These are phyloP conservation scores for Capsella rubella DNA, from an alignment of 441 rosid genomes.

Conservation along the genomic window DNA sequence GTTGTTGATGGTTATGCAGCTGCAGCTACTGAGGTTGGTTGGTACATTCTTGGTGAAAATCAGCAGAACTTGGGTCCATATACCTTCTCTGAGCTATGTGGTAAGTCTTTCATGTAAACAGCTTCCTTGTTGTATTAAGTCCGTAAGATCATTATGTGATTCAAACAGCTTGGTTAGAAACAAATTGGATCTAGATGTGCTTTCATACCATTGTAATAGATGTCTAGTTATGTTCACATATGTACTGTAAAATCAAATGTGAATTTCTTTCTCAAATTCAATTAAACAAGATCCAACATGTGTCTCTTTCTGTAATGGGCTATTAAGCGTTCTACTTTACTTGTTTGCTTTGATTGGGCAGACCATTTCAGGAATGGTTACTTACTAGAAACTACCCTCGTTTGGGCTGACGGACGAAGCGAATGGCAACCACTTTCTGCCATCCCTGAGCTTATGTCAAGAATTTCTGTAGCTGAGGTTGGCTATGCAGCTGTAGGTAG, in stretches of 20 bases:
- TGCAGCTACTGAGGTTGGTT: conserved; percentile 49
- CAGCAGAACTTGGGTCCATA: conserved; percentile 46
- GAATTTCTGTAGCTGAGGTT: conserved; percentile 51
- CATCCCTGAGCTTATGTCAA: conserved; percentile 65
- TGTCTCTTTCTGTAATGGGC: conserved; percentile 55
- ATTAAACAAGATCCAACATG: conserved; percentile 40
- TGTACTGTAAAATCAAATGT: neutral
- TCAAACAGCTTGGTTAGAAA: neutral
- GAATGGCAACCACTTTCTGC: conserved; percentile 84
- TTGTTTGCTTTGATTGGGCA: conserved; percentile 69
- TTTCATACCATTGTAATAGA: neutral
- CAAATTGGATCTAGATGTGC: neutral
- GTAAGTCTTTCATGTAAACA: conserved; percentile 27
- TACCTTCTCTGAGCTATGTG: conserved; percentile 44
- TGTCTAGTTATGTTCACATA: neutral
- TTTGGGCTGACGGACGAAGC: conserved; percentile 87
- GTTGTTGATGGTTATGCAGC: conserved; percentile 25
- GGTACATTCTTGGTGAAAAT: conserved; percentile 50
- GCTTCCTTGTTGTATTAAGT: neutral
- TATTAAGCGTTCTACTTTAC: conserved; percentile 56
- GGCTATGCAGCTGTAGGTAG: conserved; percentile 52
- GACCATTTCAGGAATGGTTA: conserved; percentile 85
- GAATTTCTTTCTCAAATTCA: neutral
- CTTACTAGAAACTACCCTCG: conserved; percentile 68
- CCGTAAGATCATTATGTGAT: neutral